Evolutionary conservation across 2,329 filamentous ascomycete genomes (phyloP), one percentile per base, ranked within the genome.

Genomic region (Lasiodiplodia hormozganensis): DNA sequence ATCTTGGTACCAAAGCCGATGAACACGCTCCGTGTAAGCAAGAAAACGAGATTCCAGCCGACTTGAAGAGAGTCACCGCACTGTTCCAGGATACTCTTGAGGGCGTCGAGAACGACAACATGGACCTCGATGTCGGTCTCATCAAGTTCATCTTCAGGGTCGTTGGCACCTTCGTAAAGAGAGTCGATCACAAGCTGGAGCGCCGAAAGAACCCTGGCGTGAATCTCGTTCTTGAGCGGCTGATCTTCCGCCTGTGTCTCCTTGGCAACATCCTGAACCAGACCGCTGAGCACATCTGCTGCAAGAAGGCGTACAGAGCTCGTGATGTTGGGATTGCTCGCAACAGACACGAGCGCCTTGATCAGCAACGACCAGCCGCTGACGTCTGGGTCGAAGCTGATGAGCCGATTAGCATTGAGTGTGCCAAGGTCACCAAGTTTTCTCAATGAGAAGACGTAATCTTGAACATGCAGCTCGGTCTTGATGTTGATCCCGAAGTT

Each of bases 1-100:
- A 51, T 43, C 2, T 28, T 62, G 7, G 51, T 18, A 11, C 23
- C 56, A 21, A 25, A 62, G 16, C 34, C 51, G 8, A 47, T 78
- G 73, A 97, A 97, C 2, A 95, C 92, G 74, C 89, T 94, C 71
- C 90, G 89, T 71, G 98, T 91, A 70, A 97, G 90, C 54, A 92
- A 89, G 72, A 99, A 96, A 0, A 93, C 89, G 60, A 93, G 87
- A 58, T 91, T 88, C 96, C 96, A 99, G 4, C 94, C 94, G 71
- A 89, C 90, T 16, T 91, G 84, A 6, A 98, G 85, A 0, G 88
- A 89, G 76, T 99, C 94, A 10, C 95, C 96, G 73, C 91, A 95
- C 70, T 94, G 91, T 75, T 98, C 95, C 2, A 99, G 85, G 23
- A 97, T 88, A 67, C 86, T 90, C 77, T 93, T 94, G 7, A 97